Evolutionary conservation across 345 rosid genomes (phyloP).

Genomic region (Lepidium aucheri): DNA sequence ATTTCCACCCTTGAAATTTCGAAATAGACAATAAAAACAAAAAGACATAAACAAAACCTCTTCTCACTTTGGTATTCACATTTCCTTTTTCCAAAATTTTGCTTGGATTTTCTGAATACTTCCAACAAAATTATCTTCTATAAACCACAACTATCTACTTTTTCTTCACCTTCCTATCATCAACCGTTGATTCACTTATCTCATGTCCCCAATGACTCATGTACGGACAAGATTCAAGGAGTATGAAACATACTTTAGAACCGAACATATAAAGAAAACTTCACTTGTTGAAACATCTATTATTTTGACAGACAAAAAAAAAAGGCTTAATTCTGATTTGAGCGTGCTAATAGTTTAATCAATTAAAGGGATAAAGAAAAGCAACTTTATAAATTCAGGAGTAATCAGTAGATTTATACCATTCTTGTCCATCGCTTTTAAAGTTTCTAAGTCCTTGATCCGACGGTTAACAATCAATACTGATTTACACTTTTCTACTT

Average conservation of each 20-base stretch:
- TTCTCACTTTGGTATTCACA: constrained; percentile 4
- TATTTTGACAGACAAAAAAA: neutral
- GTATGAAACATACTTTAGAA: constrained; percentile 1
- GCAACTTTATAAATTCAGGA: constrained; percentile 19
- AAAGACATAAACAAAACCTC: neutral
- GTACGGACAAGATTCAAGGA: constrained; percentile 1
- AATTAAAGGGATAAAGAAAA: constrained; percentile 24
- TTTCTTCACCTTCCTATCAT: neutral
- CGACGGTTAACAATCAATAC: neutral
- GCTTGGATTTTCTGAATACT: neutral
- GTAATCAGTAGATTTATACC: constrained; percentile 24
- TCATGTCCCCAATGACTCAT: neutral
- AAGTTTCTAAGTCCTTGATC: neutral
- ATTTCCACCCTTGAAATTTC: constrained; percentile 2
- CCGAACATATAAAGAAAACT: neutral
- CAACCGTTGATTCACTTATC: constrained; percentile 13
- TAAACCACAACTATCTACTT: neutral
- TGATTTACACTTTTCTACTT: neutral
- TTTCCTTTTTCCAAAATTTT: neutral
- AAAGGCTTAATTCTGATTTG: constrained; percentile 6
- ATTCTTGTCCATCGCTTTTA: constrained; percentile 20
- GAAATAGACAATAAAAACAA: constrained; percentile 2
- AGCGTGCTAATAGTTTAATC: constrained; percentile 38
- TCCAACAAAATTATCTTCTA: constrained; percentile 5
- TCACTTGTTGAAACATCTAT: neutral